Conservation (phyloP, 2,329 filamentous ascomycete genomes). For the Cytospora piceae region DNA sequence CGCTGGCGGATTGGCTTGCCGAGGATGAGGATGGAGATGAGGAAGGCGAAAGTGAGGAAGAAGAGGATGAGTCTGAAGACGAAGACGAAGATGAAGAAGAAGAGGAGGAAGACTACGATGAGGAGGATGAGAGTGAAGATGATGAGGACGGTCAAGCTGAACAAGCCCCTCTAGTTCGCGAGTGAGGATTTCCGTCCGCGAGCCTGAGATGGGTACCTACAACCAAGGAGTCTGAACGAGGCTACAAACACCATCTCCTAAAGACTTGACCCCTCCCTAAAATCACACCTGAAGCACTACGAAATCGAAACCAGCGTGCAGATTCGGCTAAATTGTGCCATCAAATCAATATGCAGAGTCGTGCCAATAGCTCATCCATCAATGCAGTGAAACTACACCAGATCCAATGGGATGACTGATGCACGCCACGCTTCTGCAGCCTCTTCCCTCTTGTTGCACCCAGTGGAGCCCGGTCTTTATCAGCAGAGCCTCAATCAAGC, state of each 20-base stretch:
- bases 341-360: not conserved
- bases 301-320: not conserved
- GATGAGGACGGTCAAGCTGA: constrained; percentile 18
- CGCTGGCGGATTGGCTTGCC: constrained; percentile 89
- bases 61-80: constrained; percentile 54
- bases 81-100: constrained; percentile 56
- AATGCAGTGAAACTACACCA: constrained; percentile 18
- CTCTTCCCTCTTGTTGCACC: not conserved
- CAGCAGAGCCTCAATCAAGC: constrained; percentile 5
- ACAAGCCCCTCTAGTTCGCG: constrained; percentile 6
- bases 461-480: not conserved
- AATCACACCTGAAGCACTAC: not conserved
- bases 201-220: not conserved
- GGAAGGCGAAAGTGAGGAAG: constrained; percentile 55
- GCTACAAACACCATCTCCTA: not conserved
- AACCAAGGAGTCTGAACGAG: not conserved
- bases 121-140: constrained; percentile 51
- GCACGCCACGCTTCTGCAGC: not conserved
- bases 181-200: not conserved
- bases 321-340: not conserved
- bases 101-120: constrained; percentile 49
- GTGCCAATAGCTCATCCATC: constrained; percentile 17
- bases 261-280: not conserved
- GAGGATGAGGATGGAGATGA: constrained; percentile 67
- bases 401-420: constrained; percentile 1